Conservation (phyloP, 1,139 yeast genomes). For the Yamadazyma pseudoaaseri region DNA sequence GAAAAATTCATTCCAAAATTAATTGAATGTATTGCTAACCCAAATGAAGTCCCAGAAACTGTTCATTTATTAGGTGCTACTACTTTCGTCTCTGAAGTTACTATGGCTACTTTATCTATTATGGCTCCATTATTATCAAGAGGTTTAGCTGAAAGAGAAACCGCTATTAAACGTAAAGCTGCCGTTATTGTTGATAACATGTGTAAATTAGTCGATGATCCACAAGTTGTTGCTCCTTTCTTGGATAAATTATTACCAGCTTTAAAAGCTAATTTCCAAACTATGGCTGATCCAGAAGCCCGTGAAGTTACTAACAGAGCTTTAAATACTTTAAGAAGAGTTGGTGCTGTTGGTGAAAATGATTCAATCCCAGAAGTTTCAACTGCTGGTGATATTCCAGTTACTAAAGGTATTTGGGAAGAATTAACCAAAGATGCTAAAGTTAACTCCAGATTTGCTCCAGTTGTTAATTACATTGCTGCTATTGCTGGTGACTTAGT, state of each 20-base stretch:
- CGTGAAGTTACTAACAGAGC: constrained; percentile 98
- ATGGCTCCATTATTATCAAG: constrained; percentile 98
- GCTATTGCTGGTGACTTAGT: constrained; percentile 98
- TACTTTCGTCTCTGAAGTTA: constrained; percentile 98
- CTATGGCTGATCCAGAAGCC: constrained; percentile 99
- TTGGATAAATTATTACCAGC: constrained; percentile 94
- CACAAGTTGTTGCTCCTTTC: constrained; percentile 99
- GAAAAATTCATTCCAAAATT: constrained; percentile 98
- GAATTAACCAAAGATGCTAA: constrained; percentile 69
- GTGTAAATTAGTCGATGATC: constrained; percentile 99
- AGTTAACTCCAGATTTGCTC: constrained; percentile 66
- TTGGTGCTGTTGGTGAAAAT: constrained; percentile 91
- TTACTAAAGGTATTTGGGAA: constrained; percentile 80
- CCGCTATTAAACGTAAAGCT: constrained; percentile 98
- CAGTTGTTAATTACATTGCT: constrained; percentile 80
- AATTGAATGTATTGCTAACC: constrained; percentile 95
- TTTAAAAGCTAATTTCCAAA: constrained; percentile 86
- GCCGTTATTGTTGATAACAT: constrained; percentile 99
- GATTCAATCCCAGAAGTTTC: constrained; percentile 94
- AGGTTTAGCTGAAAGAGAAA: constrained; percentile 99
- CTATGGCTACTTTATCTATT: constrained; percentile 98
- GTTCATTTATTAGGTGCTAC: constrained; percentile 99
- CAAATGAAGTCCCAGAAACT: constrained; percentile 97
- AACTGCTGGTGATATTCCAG: constrained; percentile 93
- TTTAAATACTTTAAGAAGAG: constrained; percentile 95